Evolutionary conservation across 2,329 filamentous ascomycete species (phyloP).

Genomic region (Fusarium chlamydosporum): DNA sequence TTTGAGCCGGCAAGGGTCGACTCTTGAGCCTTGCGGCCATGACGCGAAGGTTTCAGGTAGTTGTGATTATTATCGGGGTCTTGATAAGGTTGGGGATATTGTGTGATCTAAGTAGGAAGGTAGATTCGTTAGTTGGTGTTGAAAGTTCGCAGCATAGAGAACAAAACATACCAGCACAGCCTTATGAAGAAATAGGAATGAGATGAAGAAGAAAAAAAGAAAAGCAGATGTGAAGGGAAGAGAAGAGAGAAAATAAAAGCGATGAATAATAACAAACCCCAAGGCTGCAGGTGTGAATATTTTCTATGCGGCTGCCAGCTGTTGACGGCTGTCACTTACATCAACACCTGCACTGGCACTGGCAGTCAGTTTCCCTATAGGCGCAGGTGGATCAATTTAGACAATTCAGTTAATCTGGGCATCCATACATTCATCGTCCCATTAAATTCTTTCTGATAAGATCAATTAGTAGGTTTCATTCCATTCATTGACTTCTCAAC

Average conservation of each 20-base stretch:
- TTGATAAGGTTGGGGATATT: not conserved
- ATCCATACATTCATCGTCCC: no score
- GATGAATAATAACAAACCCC: not conserved
- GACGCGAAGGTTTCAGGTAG: not conserved
- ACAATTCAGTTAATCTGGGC: no score
- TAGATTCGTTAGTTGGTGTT: not conserved
- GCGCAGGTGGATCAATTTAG: no score
- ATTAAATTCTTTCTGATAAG: no score
- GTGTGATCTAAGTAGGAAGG: not conserved
- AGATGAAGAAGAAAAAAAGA: not conserved
- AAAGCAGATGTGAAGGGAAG: not conserved
- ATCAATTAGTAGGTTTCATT: not conserved
- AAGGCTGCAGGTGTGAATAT: conserved; percentile 1
- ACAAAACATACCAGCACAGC: conserved; percentile 2
- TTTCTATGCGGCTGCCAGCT: conserved; percentile 3
- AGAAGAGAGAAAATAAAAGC: not conserved
- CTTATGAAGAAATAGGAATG: not conserved
- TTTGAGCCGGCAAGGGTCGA: not conserved
- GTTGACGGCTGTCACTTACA: not conserved
- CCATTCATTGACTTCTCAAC: not conserved
- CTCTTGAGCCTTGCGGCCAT: not conserved
- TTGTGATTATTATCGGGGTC: not conserved
- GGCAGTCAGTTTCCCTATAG: not conserved
- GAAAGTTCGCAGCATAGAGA: not conserved
- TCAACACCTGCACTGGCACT: not conserved